Percentiles rank a stretch among this genome's conserved stretches.
phyloP scores from a whole-genome alignment of 192 early-diverging fungal species.

The Coemansia sp. region DNA sequence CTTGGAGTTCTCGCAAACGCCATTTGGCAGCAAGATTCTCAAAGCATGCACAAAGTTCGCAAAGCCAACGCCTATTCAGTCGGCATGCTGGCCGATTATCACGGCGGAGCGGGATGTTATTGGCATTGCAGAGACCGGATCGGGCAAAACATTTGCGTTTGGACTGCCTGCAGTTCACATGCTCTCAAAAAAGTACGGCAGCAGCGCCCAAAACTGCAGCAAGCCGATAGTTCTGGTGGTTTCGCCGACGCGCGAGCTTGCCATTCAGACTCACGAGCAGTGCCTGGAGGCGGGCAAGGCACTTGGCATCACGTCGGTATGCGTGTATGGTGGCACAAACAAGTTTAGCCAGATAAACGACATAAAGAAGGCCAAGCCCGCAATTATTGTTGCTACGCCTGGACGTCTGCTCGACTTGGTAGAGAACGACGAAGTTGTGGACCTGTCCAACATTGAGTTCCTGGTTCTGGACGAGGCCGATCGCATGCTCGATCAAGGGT shows the following conservation, averaged over 20 bases:
- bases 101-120: slow-evolving; percentile 80
- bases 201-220: slow-evolving; percentile 58
- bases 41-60: slow-evolving; percentile 67
- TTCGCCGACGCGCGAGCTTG: slow-evolving; percentile 94
- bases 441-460: slow-evolving; percentile 78
- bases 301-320: slow-evolving; percentile 65
- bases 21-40: slow-evolving; percentile 66
- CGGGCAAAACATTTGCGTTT: slow-evolving; percentile 93
- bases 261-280: slow-evolving; percentile 93
- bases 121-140: slow-evolving; percentile 97
- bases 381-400: slow-evolving; percentile 90
- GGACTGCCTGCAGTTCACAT: slow-evolving; percentile 85
- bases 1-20: slow-evolving; percentile 73
- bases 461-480: slow-evolving; percentile 97
- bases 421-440: slow-evolving; percentile 71
- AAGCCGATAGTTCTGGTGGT: slow-evolving; percentile 82
- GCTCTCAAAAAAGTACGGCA: slow-evolving; percentile 71
- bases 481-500: slow-evolving; percentile 95
- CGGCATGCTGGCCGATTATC: slow-evolving; percentile 87
- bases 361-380: slow-evolving; percentile 46
- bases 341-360: slow-evolving; percentile 74
- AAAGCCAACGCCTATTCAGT: slow-evolving; percentile 92
- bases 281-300: slow-evolving; percentile 66
- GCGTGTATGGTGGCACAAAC: slow-evolving; percentile 87
- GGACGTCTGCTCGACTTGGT: slow-evolving; percentile 93